Evolutionary conservation across 192 early-diverging fungal genomes (phyloP), one percentile per base, ranked within the genome.

Genomic region (Coemansia sp.): DNA sequence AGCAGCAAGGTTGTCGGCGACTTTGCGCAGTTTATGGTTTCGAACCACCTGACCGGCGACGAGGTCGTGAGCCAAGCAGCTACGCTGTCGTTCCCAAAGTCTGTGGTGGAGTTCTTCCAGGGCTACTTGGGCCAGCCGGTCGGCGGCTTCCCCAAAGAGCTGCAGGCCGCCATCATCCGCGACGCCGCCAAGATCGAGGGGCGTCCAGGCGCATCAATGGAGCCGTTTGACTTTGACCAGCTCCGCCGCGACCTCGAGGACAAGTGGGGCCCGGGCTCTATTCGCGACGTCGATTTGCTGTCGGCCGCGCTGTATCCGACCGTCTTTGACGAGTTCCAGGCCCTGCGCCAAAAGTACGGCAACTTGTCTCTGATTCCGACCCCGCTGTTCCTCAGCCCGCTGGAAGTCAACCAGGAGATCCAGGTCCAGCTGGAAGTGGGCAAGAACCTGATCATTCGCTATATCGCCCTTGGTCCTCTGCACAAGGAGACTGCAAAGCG

Each of bases 1-100:
- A 94, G 93, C 62, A 93, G 91, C 82, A 98, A 98, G 85, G 96
- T 98, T 14, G 94, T 98, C 13, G 96, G 96, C 49, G 96, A 98
- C 82, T 86, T 98, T 61, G 96, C 96, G 35, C 96, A 98, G 83
- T 95, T 98, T 66, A 92, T 98, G 92, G 96, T 97, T 19, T 89
- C 94, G 32, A 93, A 94, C 81, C 87, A 90, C 24, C 79, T 96
- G 35, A 81, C 65, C 1, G 87, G 84, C 45, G 69, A 90, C 54
- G 91, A 94, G 52, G 90, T 98, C 6, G 65, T 83, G 56, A 88
- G 89, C 69, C 83, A 84, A 32, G 92, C 93, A 3, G 71, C 85
- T 0, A 88, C 84, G n/a, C 79, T 97, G 41, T 92, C 90, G 47
- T 97, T 98, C 88, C 96, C 96, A 19, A 88, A 87, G 39, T 93